These are phyloP conservation scores for Wickerhamiella parazyma DNA, from an alignment of 805 yeast species.

Conservation along the genomic window DNA sequence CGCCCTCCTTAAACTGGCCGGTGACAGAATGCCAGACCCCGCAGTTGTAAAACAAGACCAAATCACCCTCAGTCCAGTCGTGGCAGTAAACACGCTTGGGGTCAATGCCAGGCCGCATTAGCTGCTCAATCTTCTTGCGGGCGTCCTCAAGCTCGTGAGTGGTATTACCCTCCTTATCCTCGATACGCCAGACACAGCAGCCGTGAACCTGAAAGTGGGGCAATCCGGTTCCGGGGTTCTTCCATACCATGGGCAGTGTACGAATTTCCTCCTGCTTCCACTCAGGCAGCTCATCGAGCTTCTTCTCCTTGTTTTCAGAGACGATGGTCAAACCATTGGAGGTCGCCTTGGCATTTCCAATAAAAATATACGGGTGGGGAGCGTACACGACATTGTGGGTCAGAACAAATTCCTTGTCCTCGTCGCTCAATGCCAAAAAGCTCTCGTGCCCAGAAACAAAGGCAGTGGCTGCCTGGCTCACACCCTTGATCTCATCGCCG, in stretches of 20 bases:
- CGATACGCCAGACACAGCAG: constrained; percentile 61
- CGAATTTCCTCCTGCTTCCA: constrained; percentile 76
- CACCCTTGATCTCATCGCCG: constrained; percentile 39
- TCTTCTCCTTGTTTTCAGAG: constrained; percentile 58
- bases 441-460: constrained; percentile 78
- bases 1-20: constrained; percentile 69
- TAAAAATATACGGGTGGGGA: constrained; percentile 83
- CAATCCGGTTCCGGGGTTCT: constrained; percentile 71
- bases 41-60: constrained; percentile 74
- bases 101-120: constrained; percentile 77
- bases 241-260: constrained; percentile 78
- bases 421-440: constrained; percentile 48
- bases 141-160: constrained; percentile 53
- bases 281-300: constrained; percentile 55
- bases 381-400: constrained; percentile 76
- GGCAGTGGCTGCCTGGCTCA: constrained; percentile 68
- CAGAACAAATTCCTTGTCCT: constrained; percentile 62
- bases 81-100: constrained; percentile 68
- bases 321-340: constrained; percentile 80
- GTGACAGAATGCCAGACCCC: constrained; percentile 91
- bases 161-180: constrained; percentile 42
- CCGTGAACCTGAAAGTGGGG: constrained; percentile 83
- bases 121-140: constrained; percentile 50
- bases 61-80: constrained; percentile 71
- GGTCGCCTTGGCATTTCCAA: constrained; percentile 68